A percentile compares a stretch with the other conserved stretches of the same genome.
phyloP scores from a whole-genome alignment of 495 filamentous ascomycete species.

The Talaromyces stipitatus region DNA sequence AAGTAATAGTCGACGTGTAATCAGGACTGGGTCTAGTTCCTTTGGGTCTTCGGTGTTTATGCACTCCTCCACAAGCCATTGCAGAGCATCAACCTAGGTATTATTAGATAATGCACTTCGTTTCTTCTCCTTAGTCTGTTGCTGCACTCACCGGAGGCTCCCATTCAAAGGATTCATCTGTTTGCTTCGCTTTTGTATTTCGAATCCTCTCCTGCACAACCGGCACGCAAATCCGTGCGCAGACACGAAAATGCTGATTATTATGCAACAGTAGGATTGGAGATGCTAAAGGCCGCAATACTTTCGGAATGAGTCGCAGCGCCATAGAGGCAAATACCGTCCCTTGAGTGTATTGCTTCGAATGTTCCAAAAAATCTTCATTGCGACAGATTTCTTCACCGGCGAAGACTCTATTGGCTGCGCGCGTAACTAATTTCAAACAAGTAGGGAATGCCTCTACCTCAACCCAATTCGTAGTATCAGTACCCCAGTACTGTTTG shows the following conservation, averaged over 20 bases:
- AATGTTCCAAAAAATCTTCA: constrained; percentile 12
- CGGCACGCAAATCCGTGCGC: constrained; percentile 4
- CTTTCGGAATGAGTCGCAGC: constrained; percentile 8
- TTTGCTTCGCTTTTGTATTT: constrained; percentile 11
- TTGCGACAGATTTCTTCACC: constrained; percentile 22
- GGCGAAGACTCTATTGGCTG: constrained; percentile 24
- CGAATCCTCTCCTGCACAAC: constrained; percentile 8
- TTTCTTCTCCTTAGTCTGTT: neutral
- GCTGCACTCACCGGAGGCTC: neutral
- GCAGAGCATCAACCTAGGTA: neutral
- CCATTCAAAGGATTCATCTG: constrained; percentile 7
- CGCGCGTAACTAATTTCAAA: constrained; percentile 18
- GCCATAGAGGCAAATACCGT: neutral
- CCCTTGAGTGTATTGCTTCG: neutral
- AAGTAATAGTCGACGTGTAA: constrained; percentile 23
- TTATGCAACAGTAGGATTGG: neutral
- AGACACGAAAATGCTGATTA: neutral
- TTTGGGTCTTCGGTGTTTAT: neutral
- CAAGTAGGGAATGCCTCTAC: constrained; percentile 16
- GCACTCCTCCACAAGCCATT: neutral
- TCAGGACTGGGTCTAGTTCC: neutral
- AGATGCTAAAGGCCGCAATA: neutral
- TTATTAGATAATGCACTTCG: neutral
- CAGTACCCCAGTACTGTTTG: constrained; percentile 15
- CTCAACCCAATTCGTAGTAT: constrained; percentile 13